Base-by-base conservation (phyloP, 257 asterid genomes). In the Rauvolfia tetraphylla region DNA sequence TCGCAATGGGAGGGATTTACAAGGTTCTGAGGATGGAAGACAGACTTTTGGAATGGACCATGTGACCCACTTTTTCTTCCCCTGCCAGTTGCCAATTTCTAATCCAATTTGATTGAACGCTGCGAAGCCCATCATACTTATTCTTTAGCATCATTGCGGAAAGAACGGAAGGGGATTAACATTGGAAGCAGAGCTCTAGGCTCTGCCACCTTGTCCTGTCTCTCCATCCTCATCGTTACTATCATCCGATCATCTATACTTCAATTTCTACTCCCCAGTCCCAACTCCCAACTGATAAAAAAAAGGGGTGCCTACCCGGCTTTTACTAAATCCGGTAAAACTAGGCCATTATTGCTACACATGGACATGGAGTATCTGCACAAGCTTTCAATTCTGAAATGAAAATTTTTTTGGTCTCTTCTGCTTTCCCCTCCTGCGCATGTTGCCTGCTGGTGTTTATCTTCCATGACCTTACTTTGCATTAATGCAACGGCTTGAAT, bases 141-240 rank as follows among this genome's bases (percentile, higher is more conserved):
- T 46, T 46, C 53, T 34, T 36, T 14, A n/a, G 11, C 33, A 74
- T 74, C 78, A 74, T 74, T 57, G 78, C 59, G 6, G 14, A 29
- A 27, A 39, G 56, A 25, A 48, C 23, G 3, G 46, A 18, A n/a
- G 51, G 46, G 49, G 34, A 44, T 57, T 44, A 68, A 20, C 80
- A 58, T 78, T 39, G 81, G 15, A 72, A 58, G 2, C 71, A 38
- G 72, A n/a, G 76, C 54, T 25, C 3, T 20, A 10, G 68, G 59
- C 18, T 74, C 70, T 41, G 75, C 51, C 39, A 42, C 18, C 41
- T 8, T 38, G 39, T 70, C 81, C n/a, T 42, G 63, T 78, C 76
- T 23, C 6, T 36, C 75, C 70, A n/a, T 58, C 69, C 17, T 46
- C 44, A 3, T 41, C 44, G 44, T 41, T 8, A 31, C 14, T 4